phyloP scores from a whole-genome alignment of 805 yeast genomes.

The Yarrowia sp. region DNA sequence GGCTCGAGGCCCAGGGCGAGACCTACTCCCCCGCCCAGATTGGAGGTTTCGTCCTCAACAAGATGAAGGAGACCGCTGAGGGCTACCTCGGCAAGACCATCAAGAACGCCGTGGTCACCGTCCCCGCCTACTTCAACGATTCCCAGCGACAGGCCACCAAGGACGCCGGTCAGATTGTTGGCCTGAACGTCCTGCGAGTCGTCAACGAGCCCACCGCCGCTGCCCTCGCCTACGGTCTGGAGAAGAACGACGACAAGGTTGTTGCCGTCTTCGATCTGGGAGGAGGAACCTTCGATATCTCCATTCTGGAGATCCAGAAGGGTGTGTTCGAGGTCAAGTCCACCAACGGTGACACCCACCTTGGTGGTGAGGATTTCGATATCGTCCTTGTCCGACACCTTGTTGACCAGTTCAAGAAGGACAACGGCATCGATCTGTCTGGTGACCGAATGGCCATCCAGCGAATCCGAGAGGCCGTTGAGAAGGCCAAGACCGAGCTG shows the following conservation, averaged over 20 bases:
- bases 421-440: constrained; percentile 68
- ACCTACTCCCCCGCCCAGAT: constrained; percentile 93
- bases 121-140: constrained; percentile 90
- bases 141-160: constrained; percentile 94
- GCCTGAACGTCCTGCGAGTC: constrained; percentile 86
- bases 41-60: constrained; percentile 91
- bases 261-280: constrained; percentile 98
- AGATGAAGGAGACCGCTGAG: constrained; percentile 98
- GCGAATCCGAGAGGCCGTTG: constrained; percentile 87
- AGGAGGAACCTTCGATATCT: constrained; percentile 98
- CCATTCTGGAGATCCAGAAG: constrained; percentile 93
- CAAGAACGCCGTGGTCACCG: constrained; percentile 88
- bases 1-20: constrained; percentile 91
- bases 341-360: constrained; percentile 94
- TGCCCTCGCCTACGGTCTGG: constrained; percentile 93
- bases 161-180: constrained; percentile 98
- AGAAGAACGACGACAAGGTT: constrained; percentile 79
- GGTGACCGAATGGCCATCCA: constrained; percentile 80
- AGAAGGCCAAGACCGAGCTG: constrained; percentile 87
- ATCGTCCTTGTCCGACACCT: constrained; percentile 85
- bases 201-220: constrained; percentile 94
- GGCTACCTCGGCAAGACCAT: constrained; percentile 85
- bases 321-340: constrained; percentile 98
- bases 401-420: constrained; percentile 78
- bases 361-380: constrained; percentile 94